Conservation (phyloP, 2,329 filamentous ascomycete genomes). For the Fusarium sp. region DNA sequence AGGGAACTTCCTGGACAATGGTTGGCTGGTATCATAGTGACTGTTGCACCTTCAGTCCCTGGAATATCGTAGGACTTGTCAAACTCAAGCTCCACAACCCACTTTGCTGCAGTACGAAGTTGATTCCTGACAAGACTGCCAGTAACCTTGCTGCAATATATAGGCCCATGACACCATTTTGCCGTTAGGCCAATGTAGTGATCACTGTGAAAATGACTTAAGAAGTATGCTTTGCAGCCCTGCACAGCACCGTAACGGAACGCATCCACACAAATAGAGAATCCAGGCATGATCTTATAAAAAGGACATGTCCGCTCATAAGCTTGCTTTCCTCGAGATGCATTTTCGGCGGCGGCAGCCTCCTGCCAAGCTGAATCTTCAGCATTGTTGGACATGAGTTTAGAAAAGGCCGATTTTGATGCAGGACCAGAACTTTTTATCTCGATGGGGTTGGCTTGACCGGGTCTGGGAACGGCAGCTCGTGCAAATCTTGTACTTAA, state of each 20-base stretch:
- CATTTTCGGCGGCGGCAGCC: constrained; percentile 83
- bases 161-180: constrained; percentile 92
- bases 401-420: constrained; percentile 82
- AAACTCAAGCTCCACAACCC: constrained; percentile 87
- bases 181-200: constrained; percentile 94
- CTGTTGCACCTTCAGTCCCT: constrained; percentile 82
- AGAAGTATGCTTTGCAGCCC: constrained; percentile 93
- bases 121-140: constrained; percentile 90
- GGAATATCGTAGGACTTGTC: constrained; percentile 84
- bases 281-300: constrained; percentile 96
- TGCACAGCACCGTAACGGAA: constrained; percentile 95
- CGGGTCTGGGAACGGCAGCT: constrained; percentile 79
- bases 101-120: constrained; percentile 86
- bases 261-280: constrained; percentile 94
- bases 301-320: constrained; percentile 95
- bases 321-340: constrained; percentile 85
- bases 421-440: constrained; percentile 58
- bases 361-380: constrained; percentile 92
- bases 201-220: constrained; percentile 98
- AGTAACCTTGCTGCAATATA: constrained; percentile 95
- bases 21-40: constrained; percentile 97
- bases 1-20: constrained; percentile 96
- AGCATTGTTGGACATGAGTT: constrained; percentile 91
- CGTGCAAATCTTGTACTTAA: constrained; percentile 73
- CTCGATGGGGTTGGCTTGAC: constrained; percentile 83